Percentiles rank a stretch among this genome's conserved stretches.
These are phyloP conservation scores for Suillus sp. DNA, from an alignment of 768 basidiomycete species.

Conservation along the genomic window DNA sequence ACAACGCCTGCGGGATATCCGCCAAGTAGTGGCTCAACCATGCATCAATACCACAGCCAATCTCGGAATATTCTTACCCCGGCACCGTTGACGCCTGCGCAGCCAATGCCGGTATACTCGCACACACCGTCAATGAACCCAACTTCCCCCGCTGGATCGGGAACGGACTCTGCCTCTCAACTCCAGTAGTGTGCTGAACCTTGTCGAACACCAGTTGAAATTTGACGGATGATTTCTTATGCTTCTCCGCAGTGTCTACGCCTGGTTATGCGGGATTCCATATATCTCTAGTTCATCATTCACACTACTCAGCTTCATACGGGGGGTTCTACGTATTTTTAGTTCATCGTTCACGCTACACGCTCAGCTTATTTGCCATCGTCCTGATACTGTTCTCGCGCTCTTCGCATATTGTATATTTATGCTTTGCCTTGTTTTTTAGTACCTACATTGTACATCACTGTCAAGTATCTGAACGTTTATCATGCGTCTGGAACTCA, in stretches of 20 bases:
- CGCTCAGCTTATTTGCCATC: background rate
- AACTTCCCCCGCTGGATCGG: slow-evolving; percentile 32
- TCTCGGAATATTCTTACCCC: slow-evolving; percentile 22
- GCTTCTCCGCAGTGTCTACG: background rate
- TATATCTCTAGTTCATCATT: background rate
- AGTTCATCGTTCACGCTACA: background rate
- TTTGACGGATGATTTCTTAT: background rate
- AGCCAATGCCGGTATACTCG: slow-evolving; percentile 28
- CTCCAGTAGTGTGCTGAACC: slow-evolving; percentile 23
- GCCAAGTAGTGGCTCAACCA: slow-evolving; percentile 20
- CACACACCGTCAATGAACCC: slow-evolving; percentile 26
- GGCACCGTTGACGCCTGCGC: slow-evolving; percentile 22
- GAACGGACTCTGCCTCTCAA: slow-evolving; percentile 27
- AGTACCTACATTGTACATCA: slow-evolving; percentile 4
- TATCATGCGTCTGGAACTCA: background rate
- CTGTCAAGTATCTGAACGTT: slow-evolving; percentile 1
- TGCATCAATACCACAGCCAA: slow-evolving; percentile 29
- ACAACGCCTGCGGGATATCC: slow-evolving; percentile 31
- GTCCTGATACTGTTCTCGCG: background rate
- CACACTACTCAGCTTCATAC: background rate
- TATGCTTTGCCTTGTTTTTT: background rate
- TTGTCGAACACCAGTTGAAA: background rate
- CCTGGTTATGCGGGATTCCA: background rate
- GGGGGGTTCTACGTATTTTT: background rate
- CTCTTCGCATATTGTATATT: slow-evolving; percentile 1